Evolutionary conservation across 2,329 filamentous ascomycete species (phyloP), one percentile per base, ranked within the genome.

Genomic region (Alternaria sp.): DNA sequence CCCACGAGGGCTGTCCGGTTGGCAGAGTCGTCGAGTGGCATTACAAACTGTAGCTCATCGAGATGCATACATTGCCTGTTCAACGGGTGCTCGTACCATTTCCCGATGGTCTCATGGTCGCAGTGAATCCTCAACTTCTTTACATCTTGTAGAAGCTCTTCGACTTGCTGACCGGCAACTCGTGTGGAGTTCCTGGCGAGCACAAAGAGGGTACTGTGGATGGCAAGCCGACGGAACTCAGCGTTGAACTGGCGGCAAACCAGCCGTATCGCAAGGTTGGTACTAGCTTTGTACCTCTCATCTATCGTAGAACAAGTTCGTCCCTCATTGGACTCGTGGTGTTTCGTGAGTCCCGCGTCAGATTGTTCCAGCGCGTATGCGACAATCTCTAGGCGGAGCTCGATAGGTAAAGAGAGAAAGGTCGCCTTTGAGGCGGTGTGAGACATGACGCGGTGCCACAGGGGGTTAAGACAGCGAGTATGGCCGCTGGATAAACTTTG

Each of bases 161-260:
- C 45, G 77, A 77, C 21, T 71, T 71, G 25, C 60, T 57, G 6
- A 68, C 67, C 4, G 80, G 69, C 30, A 26, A 23, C n/a, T 11
- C 15, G 30, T 8, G 23, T 9, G 28, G 52, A 6, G 50, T 61
- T 6, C 57, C 58, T n/a, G 61, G 64, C 21, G 17, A 80, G 61
- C 4, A 77, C 57, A 69, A 83, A 83, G 17, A 62, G 69, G 0
- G 81, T 82, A 9, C 68, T 71, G 19, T 54, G 69, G 51, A 80
- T 77, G 11, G 80, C 81, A 12, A 81, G 65, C 10, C 71, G 57
- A 47, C 68, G 67, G 44, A 78, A 77, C 44, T 83, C 81, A 19
- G 69, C 54, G 36, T 76, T 71, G 54, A 82, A 72, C 59, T 80
- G 79, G 25, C 73, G 76, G 64, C 81, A 82, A 4, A 74, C 74